A percentile compares a stretch with the other conserved stretches of the same genome.
Evolutionary conservation across 805 yeast genomes (phyloP).

Genomic region (Yarrowia sp.): DNA sequence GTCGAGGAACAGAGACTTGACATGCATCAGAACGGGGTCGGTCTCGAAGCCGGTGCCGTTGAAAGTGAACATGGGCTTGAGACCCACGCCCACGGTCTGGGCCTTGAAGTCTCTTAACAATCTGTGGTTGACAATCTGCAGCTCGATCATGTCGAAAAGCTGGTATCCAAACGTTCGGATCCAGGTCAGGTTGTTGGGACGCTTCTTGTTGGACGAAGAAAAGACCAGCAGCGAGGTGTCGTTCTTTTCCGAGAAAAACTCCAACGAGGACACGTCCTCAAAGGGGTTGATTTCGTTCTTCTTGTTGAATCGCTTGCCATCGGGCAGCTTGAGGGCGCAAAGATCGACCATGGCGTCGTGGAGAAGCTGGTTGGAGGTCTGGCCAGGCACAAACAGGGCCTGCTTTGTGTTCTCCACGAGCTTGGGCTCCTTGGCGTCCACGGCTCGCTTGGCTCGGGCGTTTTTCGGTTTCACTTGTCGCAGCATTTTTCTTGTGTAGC

Average conservation of each 20-base stretch:
- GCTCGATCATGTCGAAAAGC: slow-evolving; percentile 92
- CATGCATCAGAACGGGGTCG: slow-evolving; percentile 82
- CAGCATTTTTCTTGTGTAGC: slow-evolving; percentile 6
- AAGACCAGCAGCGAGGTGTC: slow-evolving; percentile 86
- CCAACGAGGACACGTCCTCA: slow-evolving; percentile 84
- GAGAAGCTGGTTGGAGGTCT: slow-evolving; percentile 74
- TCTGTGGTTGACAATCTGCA: slow-evolving; percentile 72
- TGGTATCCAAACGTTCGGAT: slow-evolving; percentile 88
- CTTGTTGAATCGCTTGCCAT: slow-evolving; percentile 81
- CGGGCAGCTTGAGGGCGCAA: slow-evolving; percentile 89
- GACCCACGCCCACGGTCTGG: slow-evolving; percentile 81
- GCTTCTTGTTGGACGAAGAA: slow-evolving; percentile 81
- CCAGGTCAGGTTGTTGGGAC: slow-evolving; percentile 90
- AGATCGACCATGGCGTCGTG: slow-evolving; percentile 92
- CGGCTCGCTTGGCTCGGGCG: slow-evolving; percentile 93
- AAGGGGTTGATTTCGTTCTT: slow-evolving; percentile 92
- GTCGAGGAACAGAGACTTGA: slow-evolving; percentile 88
- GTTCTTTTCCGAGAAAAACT: slow-evolving; percentile 93
- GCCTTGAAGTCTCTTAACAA: slow-evolving; percentile 81
- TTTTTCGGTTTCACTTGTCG: slow-evolving; percentile 73
- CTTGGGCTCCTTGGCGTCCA: slow-evolving; percentile 87
- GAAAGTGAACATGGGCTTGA: slow-evolving; percentile 93
- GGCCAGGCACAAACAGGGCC: slow-evolving; percentile 91
- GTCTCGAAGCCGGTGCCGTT: slow-evolving; percentile 91
- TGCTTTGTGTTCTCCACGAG: slow-evolving; percentile 86